phyloP scores from a whole-genome alignment of 768 basidiomycete species.

The Asterophora lycoperdoides region DNA sequence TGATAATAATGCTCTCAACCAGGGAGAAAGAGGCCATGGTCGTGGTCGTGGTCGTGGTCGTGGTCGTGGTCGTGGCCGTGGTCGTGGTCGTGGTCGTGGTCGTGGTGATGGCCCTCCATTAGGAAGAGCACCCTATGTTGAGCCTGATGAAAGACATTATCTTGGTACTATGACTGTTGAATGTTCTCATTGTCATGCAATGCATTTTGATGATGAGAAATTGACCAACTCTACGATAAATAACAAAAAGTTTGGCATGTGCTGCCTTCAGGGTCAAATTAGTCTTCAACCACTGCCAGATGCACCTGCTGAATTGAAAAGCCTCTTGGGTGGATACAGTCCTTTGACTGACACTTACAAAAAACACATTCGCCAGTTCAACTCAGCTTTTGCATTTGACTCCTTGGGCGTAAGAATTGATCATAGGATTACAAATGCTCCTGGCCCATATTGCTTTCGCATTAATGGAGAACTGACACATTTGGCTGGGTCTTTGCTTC shows the following conservation, averaged over 20 bases:
- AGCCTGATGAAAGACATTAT: slow-evolving; percentile 15
- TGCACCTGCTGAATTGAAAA: slow-evolving; percentile 22
- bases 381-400: slow-evolving; percentile 37
- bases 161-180: slow-evolving; percentile 32
- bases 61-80: too few relatives aligned
- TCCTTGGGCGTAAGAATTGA: slow-evolving; percentile 31
- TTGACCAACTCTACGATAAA: slow-evolving; percentile 9
- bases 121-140: neutral
- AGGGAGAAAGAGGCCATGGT: too few relatives aligned
- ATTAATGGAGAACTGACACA: slow-evolving; percentile 37
- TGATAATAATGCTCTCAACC: too few relatives aligned
- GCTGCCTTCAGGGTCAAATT: slow-evolving; percentile 34
- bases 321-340: slow-evolving; percentile 16
- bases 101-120: too few relatives aligned
- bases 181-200: slow-evolving; percentile 30
- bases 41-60: too few relatives aligned
- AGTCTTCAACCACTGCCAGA: slow-evolving; percentile 18
- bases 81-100: too few relatives aligned
- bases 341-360: slow-evolving; percentile 20
- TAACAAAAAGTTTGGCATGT: slow-evolving; percentile 28
- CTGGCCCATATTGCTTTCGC: slow-evolving; percentile 30
- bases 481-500: slow-evolving; percentile 27
- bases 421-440: slow-evolving; percentile 20
- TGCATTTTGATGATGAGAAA: slow-evolving; percentile 33
- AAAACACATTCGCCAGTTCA: slow-evolving; percentile 39